Evolutionary conservation across 2,329 filamentous ascomycete genomes (phyloP).

Genomic region (Aspergillus carbonarius): DNA sequence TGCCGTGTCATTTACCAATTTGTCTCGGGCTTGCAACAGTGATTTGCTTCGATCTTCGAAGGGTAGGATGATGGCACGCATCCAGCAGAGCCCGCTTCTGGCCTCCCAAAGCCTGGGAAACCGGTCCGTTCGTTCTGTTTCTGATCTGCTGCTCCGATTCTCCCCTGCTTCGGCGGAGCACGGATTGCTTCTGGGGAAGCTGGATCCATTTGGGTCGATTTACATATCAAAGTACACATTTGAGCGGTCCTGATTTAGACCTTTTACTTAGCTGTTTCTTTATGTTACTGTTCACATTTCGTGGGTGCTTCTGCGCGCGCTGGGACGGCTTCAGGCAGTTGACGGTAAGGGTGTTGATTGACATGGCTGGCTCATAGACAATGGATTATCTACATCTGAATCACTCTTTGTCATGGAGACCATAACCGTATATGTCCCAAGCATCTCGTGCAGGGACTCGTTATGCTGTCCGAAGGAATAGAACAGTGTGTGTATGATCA

Average conservation of each 20-base stretch:
- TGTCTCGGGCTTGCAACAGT: conserved; percentile 7
- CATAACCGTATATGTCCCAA: too few species aligned
- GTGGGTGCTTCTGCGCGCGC: conserved; percentile 3
- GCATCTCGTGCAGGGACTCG: too few species aligned
- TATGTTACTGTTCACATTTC: neutral
- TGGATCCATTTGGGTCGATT: conserved; percentile 7
- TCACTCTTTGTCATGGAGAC: neutral
- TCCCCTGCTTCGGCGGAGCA: neutral
- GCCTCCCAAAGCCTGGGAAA: conserved; percentile 5
- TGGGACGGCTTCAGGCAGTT: conserved; percentile 9
- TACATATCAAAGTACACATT: conserved; percentile 1
- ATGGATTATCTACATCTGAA: conserved; percentile 13
- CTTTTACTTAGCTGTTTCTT: conserved; percentile 6
- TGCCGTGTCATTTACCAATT: conserved; percentile 8
- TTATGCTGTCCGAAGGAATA: neutral
- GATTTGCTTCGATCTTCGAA: neutral
- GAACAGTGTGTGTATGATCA: neutral
- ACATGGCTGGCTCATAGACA: conserved; percentile 24
- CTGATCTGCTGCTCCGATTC: conserved; percentile 26
- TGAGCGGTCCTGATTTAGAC: conserved; percentile 11
- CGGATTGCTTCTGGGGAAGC: conserved; percentile 2
- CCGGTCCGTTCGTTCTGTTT: conserved; percentile 11
- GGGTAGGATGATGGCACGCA: neutral
- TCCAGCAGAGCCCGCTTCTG: neutral
- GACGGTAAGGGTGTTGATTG: conserved; percentile 15